A percentile compares a stretch with the other conserved stretches of the same genome.
phyloP scores from a whole-genome alignment of 192 early-diverging fungal species.

The Linderina pennispora region DNA sequence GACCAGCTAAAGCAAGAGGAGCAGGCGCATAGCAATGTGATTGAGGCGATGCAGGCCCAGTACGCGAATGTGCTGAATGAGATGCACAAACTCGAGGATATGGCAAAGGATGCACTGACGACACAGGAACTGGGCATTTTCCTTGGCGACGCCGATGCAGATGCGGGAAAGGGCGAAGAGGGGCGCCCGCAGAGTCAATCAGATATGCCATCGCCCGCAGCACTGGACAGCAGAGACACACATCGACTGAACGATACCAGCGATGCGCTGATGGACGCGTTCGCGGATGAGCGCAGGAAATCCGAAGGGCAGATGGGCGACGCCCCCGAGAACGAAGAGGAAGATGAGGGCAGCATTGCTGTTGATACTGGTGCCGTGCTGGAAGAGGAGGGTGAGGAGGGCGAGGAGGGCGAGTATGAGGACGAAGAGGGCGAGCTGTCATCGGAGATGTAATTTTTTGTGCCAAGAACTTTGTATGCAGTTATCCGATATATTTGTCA shows the following conservation, averaged over 20 bases:
- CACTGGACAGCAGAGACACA: too few species aligned
- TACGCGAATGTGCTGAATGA: conserved; percentile 21
- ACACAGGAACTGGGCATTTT: conserved; percentile 39
- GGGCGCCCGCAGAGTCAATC: too few species aligned
- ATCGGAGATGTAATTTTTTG: background rate
- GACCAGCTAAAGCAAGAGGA: conserved; percentile 36
- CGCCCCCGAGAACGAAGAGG: conserved; percentile 1
- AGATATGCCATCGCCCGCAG: too few species aligned
- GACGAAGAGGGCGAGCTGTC: conserved; percentile 40
- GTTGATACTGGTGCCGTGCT: background rate
- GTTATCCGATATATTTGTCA: too few species aligned
- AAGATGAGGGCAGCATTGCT: conserved; percentile 17
- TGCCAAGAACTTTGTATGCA: too few species aligned
- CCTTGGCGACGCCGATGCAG: conserved; percentile 17
- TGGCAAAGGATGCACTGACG: conserved; percentile 35
- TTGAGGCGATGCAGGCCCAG: conserved; percentile 22
- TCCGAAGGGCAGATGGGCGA: background rate
- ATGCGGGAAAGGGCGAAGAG: too few species aligned
- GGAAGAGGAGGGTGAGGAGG: conserved; percentile 14
- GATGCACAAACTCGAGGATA: conserved; percentile 22
- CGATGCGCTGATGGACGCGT: conserved; percentile 16
- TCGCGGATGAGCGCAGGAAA: background rate
- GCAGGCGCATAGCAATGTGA: conserved; percentile 11
- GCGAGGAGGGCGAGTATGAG: conserved; percentile 23
- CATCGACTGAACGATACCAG: too few species aligned